Evolutionary conservation across 192 early-diverging fungal species (phyloP).

Genomic region (Entophlyctis helioformis): DNA sequence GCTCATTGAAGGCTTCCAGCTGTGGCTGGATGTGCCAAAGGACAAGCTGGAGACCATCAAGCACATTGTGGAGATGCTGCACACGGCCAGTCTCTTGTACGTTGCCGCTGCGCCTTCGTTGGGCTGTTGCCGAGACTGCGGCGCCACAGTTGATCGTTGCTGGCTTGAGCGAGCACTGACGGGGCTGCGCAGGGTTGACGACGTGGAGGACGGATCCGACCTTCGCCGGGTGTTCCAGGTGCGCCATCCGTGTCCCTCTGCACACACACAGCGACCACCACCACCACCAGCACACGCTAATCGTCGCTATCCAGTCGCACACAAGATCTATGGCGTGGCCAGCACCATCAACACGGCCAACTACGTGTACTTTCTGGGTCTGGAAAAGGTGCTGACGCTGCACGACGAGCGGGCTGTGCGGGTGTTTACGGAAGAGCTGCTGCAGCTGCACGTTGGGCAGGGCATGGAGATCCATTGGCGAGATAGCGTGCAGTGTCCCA

Average conservation of each 20-base stretch:
- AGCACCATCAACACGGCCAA: conserved; percentile 94
- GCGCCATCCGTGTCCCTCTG: not conserved
- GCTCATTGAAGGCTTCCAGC: conserved; percentile 83
- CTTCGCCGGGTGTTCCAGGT: conserved; percentile 73
- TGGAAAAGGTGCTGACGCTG: conserved; percentile 61
- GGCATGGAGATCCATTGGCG: conserved; percentile 98
- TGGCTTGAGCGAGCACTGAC: too few species aligned
- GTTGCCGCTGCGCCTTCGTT: conserved; percentile 6
- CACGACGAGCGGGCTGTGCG: conserved; percentile 55
- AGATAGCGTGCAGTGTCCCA: conserved; percentile 80
- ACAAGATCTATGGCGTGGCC: conserved; percentile 89
- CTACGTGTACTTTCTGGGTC: conserved; percentile 86
- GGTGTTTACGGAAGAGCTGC: conserved; percentile 85
- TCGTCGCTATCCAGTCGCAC: conserved; percentile 49
- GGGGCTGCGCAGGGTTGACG: conserved; percentile 92
- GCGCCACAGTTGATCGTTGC: too few species aligned
- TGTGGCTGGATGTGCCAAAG: conserved; percentile 69
- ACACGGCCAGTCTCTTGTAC: conserved; percentile 84
- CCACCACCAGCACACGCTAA: not conserved
- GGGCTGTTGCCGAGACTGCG: too few species aligned
- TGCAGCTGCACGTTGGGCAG: conserved; percentile 89
- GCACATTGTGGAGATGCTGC: conserved; percentile 85
- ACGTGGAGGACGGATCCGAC: conserved; percentile 88
- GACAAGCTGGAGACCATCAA: conserved; percentile 58
- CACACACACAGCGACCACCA: too few species aligned